Conservation (phyloP, 352 stramenopile genomes). For the Globisporangium orthogonon region DNA sequence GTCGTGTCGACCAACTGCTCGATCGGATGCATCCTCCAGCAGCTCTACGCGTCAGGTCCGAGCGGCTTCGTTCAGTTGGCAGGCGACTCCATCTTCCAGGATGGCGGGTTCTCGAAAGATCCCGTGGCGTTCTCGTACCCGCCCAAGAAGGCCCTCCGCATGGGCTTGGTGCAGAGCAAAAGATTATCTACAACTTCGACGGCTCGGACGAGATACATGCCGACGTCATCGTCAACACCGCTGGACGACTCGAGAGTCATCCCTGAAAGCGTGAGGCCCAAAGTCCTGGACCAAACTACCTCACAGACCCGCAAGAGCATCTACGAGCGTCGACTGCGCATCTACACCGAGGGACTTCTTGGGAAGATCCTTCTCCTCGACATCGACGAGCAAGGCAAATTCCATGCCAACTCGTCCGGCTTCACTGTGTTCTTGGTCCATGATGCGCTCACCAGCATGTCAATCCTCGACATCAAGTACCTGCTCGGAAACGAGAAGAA, state of each 20-base stretch:
- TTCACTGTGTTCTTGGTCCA: too few relatives aligned
- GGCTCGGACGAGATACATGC: too few relatives aligned
- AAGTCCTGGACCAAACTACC: too few relatives aligned
- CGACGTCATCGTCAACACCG: too few relatives aligned
- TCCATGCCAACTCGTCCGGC: neutral
- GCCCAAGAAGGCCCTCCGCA: neutral
- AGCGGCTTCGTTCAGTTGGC: constrained; percentile 9
- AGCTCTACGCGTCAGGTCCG: neutral
- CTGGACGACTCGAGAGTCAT: too few relatives aligned
- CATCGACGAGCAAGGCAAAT: constrained; percentile 13
- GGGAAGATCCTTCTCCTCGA: constrained; percentile 23
- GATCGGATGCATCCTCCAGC: neutral
- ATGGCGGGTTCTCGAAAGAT: constrained; percentile 8
- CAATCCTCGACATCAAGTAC: constrained; percentile 28
- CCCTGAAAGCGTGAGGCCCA: too few relatives aligned
- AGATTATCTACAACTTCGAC: too few relatives aligned
- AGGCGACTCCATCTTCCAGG: constrained; percentile 9
- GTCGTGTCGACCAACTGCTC: neutral
- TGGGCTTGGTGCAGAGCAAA: constrained; percentile 9
- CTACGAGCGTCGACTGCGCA: too few relatives aligned
- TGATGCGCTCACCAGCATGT: constrained; percentile 20
- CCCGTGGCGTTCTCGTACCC: constrained; percentile 11
- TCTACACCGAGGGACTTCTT: too few relatives aligned
- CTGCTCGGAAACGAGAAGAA: constrained; percentile 21
- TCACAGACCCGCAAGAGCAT: too few relatives aligned